A percentile compares a stretch with the other conserved stretches of the same genome.
Evolutionary conservation across 208 protist species (phyloP).

Genomic region (Trypanosoma avium): DNA sequence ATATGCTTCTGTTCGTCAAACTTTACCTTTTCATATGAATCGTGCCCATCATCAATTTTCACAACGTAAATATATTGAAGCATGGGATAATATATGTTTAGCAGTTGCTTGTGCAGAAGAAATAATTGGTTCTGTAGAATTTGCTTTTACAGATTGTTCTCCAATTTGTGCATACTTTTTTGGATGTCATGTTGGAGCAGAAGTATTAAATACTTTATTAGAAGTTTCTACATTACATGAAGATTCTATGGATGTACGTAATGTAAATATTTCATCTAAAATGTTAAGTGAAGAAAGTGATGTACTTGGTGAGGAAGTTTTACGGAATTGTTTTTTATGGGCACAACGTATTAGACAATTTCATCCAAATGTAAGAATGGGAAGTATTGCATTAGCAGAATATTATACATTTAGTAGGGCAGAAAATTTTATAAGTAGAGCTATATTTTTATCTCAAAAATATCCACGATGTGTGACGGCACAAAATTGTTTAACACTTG

Average conservation of each 20-base stretch:
- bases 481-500: slow-evolving; percentile 70
- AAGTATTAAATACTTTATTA: slow-evolving; percentile 42
- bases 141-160: slow-evolving; percentile 74
- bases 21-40: slow-evolving; percentile 73
- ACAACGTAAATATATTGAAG: slow-evolving; percentile 36
- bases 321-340: slow-evolving; percentile 47
- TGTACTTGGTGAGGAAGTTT: slow-evolving; percentile 38
- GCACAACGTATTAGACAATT: slow-evolving; percentile 48
- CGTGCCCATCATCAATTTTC: slow-evolving; percentile 44
- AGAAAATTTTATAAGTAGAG: slow-evolving; percentile 44
- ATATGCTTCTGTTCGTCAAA: slow-evolving; percentile 54
- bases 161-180: slow-evolving; percentile 64
- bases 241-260: slow-evolving; percentile 8
- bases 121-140: slow-evolving; percentile 65
- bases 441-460: slow-evolving; percentile 48
- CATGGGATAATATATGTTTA: slow-evolving; percentile 65
- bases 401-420: slow-evolving; percentile 36
- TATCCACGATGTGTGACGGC: slow-evolving; percentile 59
- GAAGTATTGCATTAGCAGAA: slow-evolving; percentile 36
- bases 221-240: slow-evolving; percentile 24
- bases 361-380: slow-evolving; percentile 54
- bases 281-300: slow-evolving; percentile 25
- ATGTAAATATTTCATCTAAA: slow-evolving; percentile 17
- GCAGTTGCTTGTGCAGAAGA: slow-evolving; percentile 76
- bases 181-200: slow-evolving; percentile 43